These are phyloP conservation scores for Suhomyces sp. DNA, from an alignment of 805 yeast species.

Conservation along the genomic window DNA sequence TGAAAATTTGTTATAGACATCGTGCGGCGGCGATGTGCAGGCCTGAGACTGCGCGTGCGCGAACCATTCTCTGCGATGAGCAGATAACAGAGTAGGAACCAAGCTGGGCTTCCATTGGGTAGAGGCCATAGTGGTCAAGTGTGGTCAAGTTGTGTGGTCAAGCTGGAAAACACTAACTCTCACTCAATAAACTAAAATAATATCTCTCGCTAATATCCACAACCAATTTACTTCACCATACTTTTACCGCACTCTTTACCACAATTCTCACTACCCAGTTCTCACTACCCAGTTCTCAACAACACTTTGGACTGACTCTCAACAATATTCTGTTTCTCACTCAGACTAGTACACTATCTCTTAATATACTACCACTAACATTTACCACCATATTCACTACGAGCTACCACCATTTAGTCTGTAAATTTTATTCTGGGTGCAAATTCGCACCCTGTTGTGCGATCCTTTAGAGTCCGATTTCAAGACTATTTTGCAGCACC, in stretches of 20 bases:
- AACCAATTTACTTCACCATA: neutral
- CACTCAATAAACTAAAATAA: neutral
- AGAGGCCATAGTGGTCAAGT: neutral
- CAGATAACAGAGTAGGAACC: neutral
- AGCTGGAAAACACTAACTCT: neutral
- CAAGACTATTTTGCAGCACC: too few species aligned
- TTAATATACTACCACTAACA: neutral
- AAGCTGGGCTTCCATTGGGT: too few species aligned
- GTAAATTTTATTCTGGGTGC: neutral
- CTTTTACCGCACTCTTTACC: too few species aligned
- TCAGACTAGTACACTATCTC: neutral
- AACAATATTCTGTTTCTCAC: neutral
- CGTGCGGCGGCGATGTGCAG: slow-evolving; percentile 24
- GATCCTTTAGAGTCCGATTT: too few species aligned
- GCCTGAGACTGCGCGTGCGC: neutral
- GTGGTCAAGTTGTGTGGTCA: neutral
- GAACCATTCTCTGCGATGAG: neutral
- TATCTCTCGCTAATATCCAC: neutral
- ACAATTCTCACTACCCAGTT: neutral
- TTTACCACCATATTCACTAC: neutral
- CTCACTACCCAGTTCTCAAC: neutral
- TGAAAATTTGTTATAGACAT: slow-evolving; percentile 11
- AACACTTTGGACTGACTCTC: neutral
- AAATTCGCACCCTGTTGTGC: too few species aligned
- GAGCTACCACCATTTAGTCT: neutral